Percentiles rank a stretch among this genome's conserved stretches.
Conservation (phyloP, 768 basidiomycete genomes). For the Mycena olivaceomarginata region DNA sequence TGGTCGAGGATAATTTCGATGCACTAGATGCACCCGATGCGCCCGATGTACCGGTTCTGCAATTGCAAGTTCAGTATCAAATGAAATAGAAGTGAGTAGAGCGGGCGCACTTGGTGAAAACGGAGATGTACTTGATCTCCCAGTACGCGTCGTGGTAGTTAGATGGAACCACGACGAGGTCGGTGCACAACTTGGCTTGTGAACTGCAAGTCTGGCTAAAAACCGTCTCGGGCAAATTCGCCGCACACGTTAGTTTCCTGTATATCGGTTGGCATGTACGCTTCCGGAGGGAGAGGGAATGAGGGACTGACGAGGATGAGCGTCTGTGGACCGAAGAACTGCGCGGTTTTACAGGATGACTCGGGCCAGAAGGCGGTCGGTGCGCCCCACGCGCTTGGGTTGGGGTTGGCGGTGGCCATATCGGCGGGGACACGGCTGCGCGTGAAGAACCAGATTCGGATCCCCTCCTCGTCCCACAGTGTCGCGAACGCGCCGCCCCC, state of each 20-base stretch:
- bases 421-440: constrained; percentile 75
- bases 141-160: constrained; percentile 61
- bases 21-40: not conserved
- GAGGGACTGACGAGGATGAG: constrained; percentile 66
- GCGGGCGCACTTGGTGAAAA: constrained; percentile 47
- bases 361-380: constrained; percentile 78
- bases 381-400: constrained; percentile 73
- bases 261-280: not conserved
- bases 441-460: constrained; percentile 64
- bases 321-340: constrained; percentile 74
- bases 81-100: not conserved
- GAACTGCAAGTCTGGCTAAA: constrained; percentile 45
- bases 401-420: constrained; percentile 71
- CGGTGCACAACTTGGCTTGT: constrained; percentile 51
- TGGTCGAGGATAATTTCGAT: not conserved
- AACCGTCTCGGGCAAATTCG: constrained; percentile 38
- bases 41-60: too few species aligned
- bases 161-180: constrained; percentile 48
- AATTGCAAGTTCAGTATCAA: not conserved
- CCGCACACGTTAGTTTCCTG: constrained; percentile 49
- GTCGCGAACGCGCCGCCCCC: constrained; percentile 80
- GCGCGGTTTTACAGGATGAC: constrained; percentile 70
- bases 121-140: constrained; percentile 62
- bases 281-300: constrained; percentile 6
- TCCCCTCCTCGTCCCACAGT: constrained; percentile 70